These are phyloP conservation scores for Gnomoniopsis sp. DNA, from an alignment of 2,329 filamentous ascomycete genomes.

Conservation along the genomic window DNA sequence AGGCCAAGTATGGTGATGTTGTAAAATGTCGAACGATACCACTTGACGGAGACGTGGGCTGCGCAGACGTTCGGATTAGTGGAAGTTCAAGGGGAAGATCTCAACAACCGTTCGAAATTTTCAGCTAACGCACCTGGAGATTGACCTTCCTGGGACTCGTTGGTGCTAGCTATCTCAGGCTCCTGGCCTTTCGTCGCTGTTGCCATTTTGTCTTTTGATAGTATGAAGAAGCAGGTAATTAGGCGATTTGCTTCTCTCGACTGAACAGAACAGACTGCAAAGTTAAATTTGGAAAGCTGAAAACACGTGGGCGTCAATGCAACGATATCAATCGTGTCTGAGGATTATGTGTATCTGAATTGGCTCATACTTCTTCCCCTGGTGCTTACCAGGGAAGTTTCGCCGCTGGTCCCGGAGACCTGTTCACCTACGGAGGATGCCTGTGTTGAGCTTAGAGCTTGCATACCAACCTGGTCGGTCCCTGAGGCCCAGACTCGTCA, in stretches of 20 bases:
- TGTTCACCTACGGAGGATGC: background rate
- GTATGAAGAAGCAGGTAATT: background rate
- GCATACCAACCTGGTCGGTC: background rate
- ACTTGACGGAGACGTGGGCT: slow-evolving; percentile 43
- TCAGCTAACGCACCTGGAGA: background rate
- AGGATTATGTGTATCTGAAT: background rate
- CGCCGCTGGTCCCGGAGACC: background rate
- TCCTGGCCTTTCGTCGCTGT: background rate
- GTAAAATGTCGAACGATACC: slow-evolving; percentile 70
- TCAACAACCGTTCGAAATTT: no score
- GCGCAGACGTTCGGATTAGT: background rate
- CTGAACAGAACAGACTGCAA: background rate
- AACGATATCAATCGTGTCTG: background rate
- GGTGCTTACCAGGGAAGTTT: background rate
- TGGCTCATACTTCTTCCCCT: background rate
- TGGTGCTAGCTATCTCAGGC: background rate
- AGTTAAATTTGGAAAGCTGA: background rate
- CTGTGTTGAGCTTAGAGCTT: background rate
- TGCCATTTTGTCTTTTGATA: background rate
- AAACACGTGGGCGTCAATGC: background rate
- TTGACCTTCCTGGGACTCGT: background rate
- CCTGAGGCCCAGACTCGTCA: background rate
- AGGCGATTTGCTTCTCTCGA: background rate
- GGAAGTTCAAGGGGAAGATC: background rate
- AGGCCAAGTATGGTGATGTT: slow-evolving; percentile 70